phyloP scores from a whole-genome alignment of 2,329 filamentous ascomycete species.

The Ceratocystis variospora region DNA sequence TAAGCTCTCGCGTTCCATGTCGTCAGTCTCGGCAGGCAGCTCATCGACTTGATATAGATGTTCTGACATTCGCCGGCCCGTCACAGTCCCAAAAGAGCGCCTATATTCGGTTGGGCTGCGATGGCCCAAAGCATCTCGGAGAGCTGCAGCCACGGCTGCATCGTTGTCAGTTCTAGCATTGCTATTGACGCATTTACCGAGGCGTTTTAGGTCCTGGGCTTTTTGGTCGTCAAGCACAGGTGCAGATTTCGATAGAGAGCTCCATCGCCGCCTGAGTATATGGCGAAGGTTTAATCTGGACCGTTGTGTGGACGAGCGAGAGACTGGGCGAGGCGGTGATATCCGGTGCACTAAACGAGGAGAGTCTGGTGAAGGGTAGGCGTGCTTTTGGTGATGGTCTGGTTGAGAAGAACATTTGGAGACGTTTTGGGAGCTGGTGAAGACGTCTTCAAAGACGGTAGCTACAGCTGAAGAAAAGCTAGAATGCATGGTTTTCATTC shows the following conservation, averaged over 20 bases:
- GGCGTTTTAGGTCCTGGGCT: conserved; percentile 10
- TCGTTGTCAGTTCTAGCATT: conserved; percentile 12
- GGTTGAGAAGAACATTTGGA: background rate
- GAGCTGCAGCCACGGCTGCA: background rate
- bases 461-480: background rate
- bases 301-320: background rate
- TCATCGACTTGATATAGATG: conserved; percentile 17
- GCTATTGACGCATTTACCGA: conserved; percentile 15
- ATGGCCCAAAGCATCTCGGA: background rate
- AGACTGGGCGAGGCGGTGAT: background rate
- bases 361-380: conserved; percentile 6
- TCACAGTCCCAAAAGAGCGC: background rate
- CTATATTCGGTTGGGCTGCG: background rate
- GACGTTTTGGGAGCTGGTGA: background rate
- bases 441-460: background rate
- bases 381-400: background rate
- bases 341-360: conserved; percentile 12
- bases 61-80: conserved; percentile 10
- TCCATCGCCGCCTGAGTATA: conserved; percentile 12
- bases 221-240: conserved; percentile 11
- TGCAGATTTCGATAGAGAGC: conserved; percentile 6
- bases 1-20: background rate
- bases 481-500: background rate
- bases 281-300: conserved; percentile 6
- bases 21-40: conserved; percentile 4